These are phyloP conservation scores for Backusella australiensis DNA, from an alignment of 192 early-diverging fungal species.

Conservation along the genomic window DNA sequence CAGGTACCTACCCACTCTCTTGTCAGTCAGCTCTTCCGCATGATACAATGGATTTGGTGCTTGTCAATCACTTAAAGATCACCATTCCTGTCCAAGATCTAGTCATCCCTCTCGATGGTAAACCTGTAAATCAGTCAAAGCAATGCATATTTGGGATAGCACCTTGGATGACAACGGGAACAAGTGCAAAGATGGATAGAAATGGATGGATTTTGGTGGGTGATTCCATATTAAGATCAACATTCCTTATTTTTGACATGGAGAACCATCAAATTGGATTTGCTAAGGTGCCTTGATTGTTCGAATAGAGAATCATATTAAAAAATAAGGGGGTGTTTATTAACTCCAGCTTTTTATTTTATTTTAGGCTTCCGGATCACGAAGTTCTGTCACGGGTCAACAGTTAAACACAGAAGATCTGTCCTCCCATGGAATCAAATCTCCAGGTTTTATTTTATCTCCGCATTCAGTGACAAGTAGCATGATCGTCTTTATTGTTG, in stretches of 20 bases:
- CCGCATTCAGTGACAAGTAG: not conserved
- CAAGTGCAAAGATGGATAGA: constrained; percentile 1
- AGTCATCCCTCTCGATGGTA: constrained; percentile 15
- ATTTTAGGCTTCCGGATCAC: constrained; percentile 10
- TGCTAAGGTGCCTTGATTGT: constrained; percentile 13
- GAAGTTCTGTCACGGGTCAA: constrained; percentile 2
- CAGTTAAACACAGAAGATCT: constrained; percentile 3
- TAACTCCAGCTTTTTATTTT: not conserved
- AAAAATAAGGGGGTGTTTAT: not conserved
- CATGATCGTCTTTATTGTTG: not conserved
- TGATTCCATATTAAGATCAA: constrained; percentile 23
- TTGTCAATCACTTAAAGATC: not conserved
- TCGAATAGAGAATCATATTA: not conserved
- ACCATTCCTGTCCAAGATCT: constrained; percentile 10
- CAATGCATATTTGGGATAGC: constrained; percentile 33
- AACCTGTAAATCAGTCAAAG: not conserved
- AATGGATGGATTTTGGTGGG: constrained; percentile 30
- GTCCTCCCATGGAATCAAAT: constrained; percentile 1
- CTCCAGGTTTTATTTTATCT: not conserved
- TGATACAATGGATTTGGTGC: not conserved
- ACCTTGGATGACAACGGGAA: constrained; percentile 8
- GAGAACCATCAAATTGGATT: constrained; percentile 26
- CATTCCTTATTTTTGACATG: constrained; percentile 29
- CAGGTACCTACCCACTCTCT: not conserved
- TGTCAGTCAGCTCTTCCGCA: not conserved